phyloP scores from a whole-genome alignment of 169 alveolate genomes.

The Perkinsus olseni region DNA sequence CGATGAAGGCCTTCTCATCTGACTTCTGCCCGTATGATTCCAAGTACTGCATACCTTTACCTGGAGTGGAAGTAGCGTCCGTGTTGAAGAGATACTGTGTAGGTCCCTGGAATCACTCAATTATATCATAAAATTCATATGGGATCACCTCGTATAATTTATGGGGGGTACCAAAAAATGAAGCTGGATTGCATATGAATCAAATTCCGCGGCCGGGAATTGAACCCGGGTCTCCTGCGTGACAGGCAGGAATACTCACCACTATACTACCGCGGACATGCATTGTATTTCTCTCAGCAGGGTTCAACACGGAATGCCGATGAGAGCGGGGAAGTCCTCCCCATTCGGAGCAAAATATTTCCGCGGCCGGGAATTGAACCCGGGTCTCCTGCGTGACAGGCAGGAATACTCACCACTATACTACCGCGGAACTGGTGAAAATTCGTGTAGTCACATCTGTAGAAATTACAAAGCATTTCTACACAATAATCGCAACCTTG shows the following conservation, averaged over 20 bases:
- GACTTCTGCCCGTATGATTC: background rate
- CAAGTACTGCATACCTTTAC: slow-evolving; percentile 8
- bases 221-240: slow-evolving; percentile 6
- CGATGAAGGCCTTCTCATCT: background rate
- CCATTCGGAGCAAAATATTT: too few species aligned
- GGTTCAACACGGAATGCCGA: too few species aligned
- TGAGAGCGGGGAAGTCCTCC: too few species aligned
- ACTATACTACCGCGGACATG: background rate
- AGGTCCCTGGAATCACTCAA: background rate
- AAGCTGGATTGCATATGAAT: background rate
- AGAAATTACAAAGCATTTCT: background rate
- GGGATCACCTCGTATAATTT: too few species aligned
- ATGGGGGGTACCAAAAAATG: too few species aligned
- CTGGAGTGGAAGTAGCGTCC: background rate
- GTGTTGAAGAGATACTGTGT: background rate
- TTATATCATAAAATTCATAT: too few species aligned
- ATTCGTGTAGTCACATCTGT: background rate
- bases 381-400: background rate
- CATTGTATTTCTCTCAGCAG: too few species aligned
- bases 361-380: background rate
- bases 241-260: slow-evolving; percentile 1
- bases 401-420: background rate
- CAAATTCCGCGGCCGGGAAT: slow-evolving; percentile 1
- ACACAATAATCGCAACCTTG: background rate
- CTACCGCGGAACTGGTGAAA: background rate